Evolutionary conservation across 495 filamentous ascomycete species (phyloP).

Genomic region (Penicillium herquei): DNA sequence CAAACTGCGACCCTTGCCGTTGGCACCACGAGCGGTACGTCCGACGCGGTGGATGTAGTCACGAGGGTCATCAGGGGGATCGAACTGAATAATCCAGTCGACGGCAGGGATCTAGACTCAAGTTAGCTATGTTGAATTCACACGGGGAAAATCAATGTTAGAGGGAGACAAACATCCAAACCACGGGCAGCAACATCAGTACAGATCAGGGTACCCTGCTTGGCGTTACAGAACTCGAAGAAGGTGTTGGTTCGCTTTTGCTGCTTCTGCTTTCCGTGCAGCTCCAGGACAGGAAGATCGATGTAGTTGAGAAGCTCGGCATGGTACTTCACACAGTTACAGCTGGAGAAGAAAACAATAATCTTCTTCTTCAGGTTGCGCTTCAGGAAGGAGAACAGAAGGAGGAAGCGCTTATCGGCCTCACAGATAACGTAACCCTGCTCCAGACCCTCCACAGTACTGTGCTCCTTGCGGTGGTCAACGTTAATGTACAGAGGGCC

Average conservation of each 20-base stretch:
- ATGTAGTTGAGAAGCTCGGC: constrained; percentile 94
- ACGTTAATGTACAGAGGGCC: constrained; percentile 97
- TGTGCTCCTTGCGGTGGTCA: constrained; percentile 72
- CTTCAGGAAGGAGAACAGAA: constrained; percentile 96
- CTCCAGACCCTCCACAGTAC: constrained; percentile 87
- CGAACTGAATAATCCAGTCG: constrained; percentile 95
- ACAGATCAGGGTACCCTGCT: constrained; percentile 85
- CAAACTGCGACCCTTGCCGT: constrained; percentile 76
- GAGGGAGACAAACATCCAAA: constrained; percentile 63
- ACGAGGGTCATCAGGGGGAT: constrained; percentile 85
- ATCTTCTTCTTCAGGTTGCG: constrained; percentile 89
- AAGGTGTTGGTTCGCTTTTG: constrained; percentile 96
- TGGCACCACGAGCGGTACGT: constrained; percentile 84
- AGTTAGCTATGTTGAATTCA: constrained; percentile 1
- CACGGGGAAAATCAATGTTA: background rate
- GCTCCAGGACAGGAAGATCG: constrained; percentile 74
- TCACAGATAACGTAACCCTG: constrained; percentile 95
- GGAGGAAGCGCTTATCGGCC: constrained; percentile 86
- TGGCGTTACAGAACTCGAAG: constrained; percentile 97
- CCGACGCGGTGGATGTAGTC: constrained; percentile 98
- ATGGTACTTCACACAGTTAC: constrained; percentile 92
- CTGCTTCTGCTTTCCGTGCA: constrained; percentile 95
- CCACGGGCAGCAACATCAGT: constrained; percentile 96
- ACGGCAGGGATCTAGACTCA: constrained; percentile 72
- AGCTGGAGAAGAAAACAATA: constrained; percentile 95